Evolutionary conservation across 1,284 basidiomycete genomes (phyloP).

Genomic region (Grifola frondosa): DNA sequence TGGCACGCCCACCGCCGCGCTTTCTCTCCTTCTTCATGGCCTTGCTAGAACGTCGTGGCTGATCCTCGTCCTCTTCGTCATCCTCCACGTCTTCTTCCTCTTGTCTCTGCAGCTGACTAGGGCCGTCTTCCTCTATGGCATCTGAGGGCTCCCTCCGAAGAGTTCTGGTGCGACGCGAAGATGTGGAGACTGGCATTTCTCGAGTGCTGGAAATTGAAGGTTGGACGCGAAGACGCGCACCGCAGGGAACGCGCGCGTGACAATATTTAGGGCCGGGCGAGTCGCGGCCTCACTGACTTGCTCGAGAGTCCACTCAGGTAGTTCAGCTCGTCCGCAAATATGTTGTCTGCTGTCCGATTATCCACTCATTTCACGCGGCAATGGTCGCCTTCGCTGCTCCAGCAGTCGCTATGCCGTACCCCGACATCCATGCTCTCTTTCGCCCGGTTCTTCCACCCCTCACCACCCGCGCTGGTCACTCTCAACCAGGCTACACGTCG

Average conservation of each 20-base stretch:
- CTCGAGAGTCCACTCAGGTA: neutral
- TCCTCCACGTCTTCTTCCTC: conserved; percentile 47
- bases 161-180: conserved; percentile 39
- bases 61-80: conserved; percentile 42
- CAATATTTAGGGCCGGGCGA: conserved; percentile 37
- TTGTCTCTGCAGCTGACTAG: conserved; percentile 33
- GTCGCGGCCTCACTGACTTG: conserved; percentile 27
- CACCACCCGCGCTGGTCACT: conserved; percentile 59
- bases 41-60: conserved; percentile 33
- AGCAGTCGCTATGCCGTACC: conserved; percentile 9
- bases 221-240: conserved; percentile 17
- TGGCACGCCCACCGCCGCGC: conserved; percentile 41
- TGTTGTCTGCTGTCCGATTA: conserved; percentile 46
- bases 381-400: conserved; percentile 15
- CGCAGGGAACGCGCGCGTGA: conserved; percentile 19
- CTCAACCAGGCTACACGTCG: conserved; percentile 81
- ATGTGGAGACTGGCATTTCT: conserved; percentile 44
- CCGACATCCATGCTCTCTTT: conserved; percentile 10
- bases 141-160: conserved; percentile 40
- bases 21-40: conserved; percentile 46
- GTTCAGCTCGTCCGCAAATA: conserved; percentile 23
- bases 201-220: neutral
- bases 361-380: conserved; percentile 26
- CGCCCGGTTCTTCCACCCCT: conserved; percentile 63
- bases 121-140: conserved; percentile 62